Base-by-base conservation (phyloP, 208 protist species). In the Eutreptiella sp. region DNA sequence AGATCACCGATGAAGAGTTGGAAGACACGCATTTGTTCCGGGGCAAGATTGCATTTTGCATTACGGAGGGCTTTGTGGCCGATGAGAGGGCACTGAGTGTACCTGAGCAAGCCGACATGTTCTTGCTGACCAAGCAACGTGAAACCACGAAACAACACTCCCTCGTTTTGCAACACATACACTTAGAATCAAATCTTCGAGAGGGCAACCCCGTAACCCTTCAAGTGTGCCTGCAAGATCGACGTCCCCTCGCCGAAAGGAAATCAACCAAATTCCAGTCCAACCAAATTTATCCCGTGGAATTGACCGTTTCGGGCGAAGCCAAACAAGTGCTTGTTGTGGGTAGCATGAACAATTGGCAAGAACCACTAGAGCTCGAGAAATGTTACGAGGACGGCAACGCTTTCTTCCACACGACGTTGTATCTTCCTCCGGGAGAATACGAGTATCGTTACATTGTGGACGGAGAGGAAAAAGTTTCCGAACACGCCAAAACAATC, bases 401-500 rank as follows among this genome's bases (percentile, higher is more conserved):
- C 67, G 66, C 89, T 48, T 88, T 79, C 65, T 93, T 90, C 65
- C 84, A 89, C 60, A 90, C 83, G 21, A 93, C 81, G 46, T 72
- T 93, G 16, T 93, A 93, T 63, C 74, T 93, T 31, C 83, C 84
- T 46, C 73, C 81, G 0, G 84, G 78, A 46, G 81, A 89, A 31
- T 90, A 93, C 74, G 87, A 93, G 68, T 90, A 93, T 74, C 80
- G 87, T 35, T 93, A 90, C 75, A 93, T 93, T 64, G 81, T 93
- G 23, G 84, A 93, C 64, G 84, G 84, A 55, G 81, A 80, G 23
- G 84, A 89, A 67, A 87, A 87, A 72, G 75, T 85, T 46, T 83
- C 84, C 47, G 83, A 89, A 28, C 61, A 65, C n/a, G 83, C 81
- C 72, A 76, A 72, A 42, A 80, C 85, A 34, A 72, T 73, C 21